Percentiles rank a stretch among this genome's conserved stretches.
phyloP scores from a whole-genome alignment of 2,329 filamentous ascomycete genomes.

The Penicillium olsonii region DNA sequence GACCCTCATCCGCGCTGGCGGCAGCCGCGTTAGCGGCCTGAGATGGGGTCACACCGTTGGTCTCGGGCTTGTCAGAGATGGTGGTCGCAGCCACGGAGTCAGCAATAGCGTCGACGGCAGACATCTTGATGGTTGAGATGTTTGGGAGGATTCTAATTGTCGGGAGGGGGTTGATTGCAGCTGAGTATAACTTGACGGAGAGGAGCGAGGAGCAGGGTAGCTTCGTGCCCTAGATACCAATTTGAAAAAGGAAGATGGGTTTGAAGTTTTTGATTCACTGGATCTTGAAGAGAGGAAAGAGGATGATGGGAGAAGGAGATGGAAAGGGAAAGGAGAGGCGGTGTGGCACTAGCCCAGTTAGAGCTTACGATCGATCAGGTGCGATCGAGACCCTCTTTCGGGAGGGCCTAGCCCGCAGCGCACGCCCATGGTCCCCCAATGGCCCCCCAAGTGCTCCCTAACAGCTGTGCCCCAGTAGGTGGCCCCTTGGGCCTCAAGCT shows the following conservation, averaged over 20 bases:
- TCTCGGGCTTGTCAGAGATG: constrained; percentile 55
- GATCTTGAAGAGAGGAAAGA: constrained; percentile 25
- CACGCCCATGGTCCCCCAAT: not conserved
- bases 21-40: constrained; percentile 82
- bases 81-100: constrained; percentile 67
- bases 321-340: constrained; percentile 25
- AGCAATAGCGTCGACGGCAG: constrained; percentile 70
- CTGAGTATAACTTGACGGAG: constrained; percentile 56
- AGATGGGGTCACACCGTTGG: constrained; percentile 63
- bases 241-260: constrained; percentile 26
- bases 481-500: not conserved
- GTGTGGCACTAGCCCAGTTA: constrained; percentile 21
- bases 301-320: constrained; percentile 19
- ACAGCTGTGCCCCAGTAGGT: no score
- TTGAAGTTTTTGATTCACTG: constrained; percentile 22
- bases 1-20: constrained; percentile 96
- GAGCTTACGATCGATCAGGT: constrained; percentile 1
- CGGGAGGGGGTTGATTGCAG: constrained; percentile 32
- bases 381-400: constrained; percentile 1
- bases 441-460: not conserved
- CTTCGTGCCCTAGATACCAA: constrained; percentile 79
- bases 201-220: constrained; percentile 67
- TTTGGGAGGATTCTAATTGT: constrained; percentile 31
- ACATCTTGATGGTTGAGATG: constrained; percentile 67
- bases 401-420: not conserved